Evolutionary conservation across 768 basidiomycete species (phyloP), one percentile per base, ranked within the genome.

Genomic region (Lentinula boryana): DNA sequence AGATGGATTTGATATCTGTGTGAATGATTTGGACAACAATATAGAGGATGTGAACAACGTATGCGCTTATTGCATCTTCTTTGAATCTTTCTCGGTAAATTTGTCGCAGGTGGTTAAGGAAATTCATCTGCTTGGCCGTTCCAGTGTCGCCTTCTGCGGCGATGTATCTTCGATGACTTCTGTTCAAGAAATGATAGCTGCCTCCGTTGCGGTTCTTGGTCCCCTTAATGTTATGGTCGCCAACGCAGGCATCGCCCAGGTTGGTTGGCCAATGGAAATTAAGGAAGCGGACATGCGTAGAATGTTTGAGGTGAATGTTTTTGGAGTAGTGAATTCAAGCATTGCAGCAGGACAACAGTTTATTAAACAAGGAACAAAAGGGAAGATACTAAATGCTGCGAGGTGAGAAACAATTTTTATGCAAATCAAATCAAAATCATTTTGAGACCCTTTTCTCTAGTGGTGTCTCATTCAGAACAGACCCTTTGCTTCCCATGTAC

Each of bases 221-320:
- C 62, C 62, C 3, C 46, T 63, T 16, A 46, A 53, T 44, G 58
- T 63, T 41, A 76, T 80, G 76, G 72, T 81, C 2, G 78, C 80
- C 4, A 81, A 81, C 66, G 80, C 79, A 5, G 79, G 78, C 1
- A 70, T 77, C 50, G 56, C 43, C 54, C 13, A 50, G n/a, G 60
- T 60, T 31, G 31, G 40, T 35, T 52, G 52, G 36, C 31, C 35
- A 21, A 58, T 32, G 35, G 33, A 49, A 51, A 33, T 52, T 15
- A 58, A 48, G 7, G n/a, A 65, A 18, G 68, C 69, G n/a, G 63
- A 70, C 5, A 66, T 64, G 40, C 69, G 72, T 31, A 53, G 51
- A 5, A 32, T 70, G 2, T 63, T 71, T 23, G 51, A 58, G 15
- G 65, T 75, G 51, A 78, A 78, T 52, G 66, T 68, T 0, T 64